Evolutionary conservation across 129 eudicot species (phyloP).

Genomic region (Smallanthus sonchifolius): DNA sequence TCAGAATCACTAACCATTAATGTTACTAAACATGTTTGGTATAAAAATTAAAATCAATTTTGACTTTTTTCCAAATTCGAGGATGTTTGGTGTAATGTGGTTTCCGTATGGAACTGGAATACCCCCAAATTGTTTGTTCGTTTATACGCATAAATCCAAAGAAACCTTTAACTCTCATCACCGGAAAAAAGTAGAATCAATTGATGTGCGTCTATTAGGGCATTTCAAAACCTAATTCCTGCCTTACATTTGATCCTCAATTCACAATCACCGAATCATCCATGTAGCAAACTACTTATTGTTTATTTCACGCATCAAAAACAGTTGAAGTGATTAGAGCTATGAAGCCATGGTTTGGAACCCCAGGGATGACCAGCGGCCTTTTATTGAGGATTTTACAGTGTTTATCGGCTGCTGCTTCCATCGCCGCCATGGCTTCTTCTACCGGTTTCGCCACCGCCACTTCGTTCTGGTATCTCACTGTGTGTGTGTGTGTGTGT

Average conservation of each 20-base stretch:
- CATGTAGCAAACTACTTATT: neutral
- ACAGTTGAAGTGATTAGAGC: neutral
- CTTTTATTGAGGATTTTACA: conserved; percentile 53
- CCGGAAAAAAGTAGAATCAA: conserved; percentile 4
- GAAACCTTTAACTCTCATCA: neutral
- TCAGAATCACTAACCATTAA: neutral
- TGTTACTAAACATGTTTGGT: neutral
- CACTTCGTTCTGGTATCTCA: conserved; percentile 62
- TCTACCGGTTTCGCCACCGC: conserved; percentile 57
- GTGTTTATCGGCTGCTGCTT: conserved; percentile 68
- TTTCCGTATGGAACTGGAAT: neutral
- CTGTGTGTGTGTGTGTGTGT: no score
- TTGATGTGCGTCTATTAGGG: conserved; percentile 8
- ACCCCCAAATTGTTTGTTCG: no score
- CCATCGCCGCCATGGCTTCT: conserved; percentile 58
- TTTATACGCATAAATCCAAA: neutral
- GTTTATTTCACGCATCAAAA: neutral
- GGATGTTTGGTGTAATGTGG: neutral
- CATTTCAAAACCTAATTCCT: conserved; percentile 7
- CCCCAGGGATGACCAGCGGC: conserved; percentile 65
- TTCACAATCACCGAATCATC: neutral
- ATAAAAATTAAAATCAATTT: neutral
- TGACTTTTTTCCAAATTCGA: conserved; percentile 2
- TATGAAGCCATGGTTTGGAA: conserved; percentile 62
- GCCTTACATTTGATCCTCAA: neutral